Conservation (phyloP, 1,284 basidiomycete species). For the Neonothopanus nambi region DNA sequence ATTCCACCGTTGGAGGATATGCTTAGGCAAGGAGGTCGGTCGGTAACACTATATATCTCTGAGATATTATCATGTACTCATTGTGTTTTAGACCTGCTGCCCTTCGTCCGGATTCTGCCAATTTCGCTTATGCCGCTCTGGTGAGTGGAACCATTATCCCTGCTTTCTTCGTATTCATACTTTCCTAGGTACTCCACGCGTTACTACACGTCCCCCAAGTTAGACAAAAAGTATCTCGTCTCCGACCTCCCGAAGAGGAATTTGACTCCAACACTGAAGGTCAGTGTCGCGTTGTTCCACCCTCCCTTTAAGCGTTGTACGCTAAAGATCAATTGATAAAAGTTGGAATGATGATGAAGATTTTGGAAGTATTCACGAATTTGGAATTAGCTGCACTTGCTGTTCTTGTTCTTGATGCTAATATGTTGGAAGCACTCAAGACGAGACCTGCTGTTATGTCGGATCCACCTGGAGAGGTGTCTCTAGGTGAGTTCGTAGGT, state of each 20-base stretch:
- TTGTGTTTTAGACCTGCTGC: constrained; percentile 55
- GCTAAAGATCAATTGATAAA: too few species aligned
- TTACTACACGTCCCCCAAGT: constrained; percentile 71
- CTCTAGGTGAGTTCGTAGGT: constrained; percentile 29
- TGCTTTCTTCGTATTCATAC: background rate
- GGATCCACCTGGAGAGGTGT: constrained; percentile 29
- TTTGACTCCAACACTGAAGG: constrained; percentile 23
- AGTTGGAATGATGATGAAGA: constrained; percentile 20
- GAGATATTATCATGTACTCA: constrained; percentile 1
- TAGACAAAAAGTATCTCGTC: constrained; percentile 47
- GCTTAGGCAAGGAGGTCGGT: constrained; percentile 61
- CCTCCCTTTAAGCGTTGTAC: background rate
- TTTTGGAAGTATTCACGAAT: constrained; percentile 64
- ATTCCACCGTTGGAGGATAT: constrained; percentile 46
- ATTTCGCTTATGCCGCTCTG: constrained; percentile 57
- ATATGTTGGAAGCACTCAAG: constrained; percentile 34
- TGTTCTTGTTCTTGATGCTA: constrained; percentile 36
- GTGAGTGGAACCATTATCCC: constrained; percentile 25
- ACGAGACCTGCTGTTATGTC: constrained; percentile 26
- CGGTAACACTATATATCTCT: constrained; percentile 24
- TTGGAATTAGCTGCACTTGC: constrained; percentile 53
- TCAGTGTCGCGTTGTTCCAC: background rate
- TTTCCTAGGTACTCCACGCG: constrained; percentile 52
- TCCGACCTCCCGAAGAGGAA: constrained; percentile 39
- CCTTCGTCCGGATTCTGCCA: constrained; percentile 54